Percentiles rank a stretch among this genome's conserved stretches.
These are phyloP conservation scores for Cyclotella cryptica DNA, from an alignment of 108 stramenopile species.

Conservation along the genomic window DNA sequence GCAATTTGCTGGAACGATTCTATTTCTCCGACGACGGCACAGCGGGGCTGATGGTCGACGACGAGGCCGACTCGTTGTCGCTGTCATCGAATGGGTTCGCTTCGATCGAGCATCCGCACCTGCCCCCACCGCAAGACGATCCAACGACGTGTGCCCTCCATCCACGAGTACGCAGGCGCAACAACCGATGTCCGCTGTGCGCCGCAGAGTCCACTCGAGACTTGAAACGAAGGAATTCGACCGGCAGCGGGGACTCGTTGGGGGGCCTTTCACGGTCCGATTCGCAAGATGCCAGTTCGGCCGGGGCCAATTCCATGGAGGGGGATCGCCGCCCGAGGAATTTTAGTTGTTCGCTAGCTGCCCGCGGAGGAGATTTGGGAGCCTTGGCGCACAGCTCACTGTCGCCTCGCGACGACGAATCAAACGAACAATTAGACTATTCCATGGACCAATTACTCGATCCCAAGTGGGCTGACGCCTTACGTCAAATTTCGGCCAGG, in stretches of 20 bases:
- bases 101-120: background rate
- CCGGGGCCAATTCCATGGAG: background rate
- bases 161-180: background rate
- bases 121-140: background rate
- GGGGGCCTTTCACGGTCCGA: background rate
- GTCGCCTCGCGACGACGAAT: background rate
- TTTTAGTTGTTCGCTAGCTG: no score
- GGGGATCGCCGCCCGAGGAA: background rate
- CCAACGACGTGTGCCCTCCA: background rate
- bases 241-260: background rate
- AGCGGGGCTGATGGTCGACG: background rate
- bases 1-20: background rate
- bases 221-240: background rate
- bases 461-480: conserved; percentile 10
- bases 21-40: conserved; percentile 5
- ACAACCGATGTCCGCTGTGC: conserved; percentile 7
- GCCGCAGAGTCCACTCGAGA: background rate
- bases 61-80: background rate
- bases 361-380: background rate
- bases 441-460: conserved; percentile 8
- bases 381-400: background rate
- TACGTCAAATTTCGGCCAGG: conserved; percentile 6
- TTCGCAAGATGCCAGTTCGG: background rate
- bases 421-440: background rate
- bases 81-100: background rate